Base-by-base conservation (phyloP, 2,329 filamentous ascomycete genomes). In the Botrytis galanthina region DNA sequence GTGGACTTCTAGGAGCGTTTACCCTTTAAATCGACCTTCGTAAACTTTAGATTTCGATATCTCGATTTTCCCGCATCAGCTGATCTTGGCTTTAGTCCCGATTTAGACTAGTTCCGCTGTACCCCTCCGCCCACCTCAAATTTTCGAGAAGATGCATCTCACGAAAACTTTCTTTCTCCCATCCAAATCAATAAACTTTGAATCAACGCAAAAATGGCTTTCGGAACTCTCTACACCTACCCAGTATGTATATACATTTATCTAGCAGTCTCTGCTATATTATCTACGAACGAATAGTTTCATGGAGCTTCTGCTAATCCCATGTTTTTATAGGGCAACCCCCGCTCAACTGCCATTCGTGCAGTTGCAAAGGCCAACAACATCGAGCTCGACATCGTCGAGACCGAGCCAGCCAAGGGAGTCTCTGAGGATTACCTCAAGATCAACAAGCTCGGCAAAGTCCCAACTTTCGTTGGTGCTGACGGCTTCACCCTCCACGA, bases 291-390 rank as follows among this genome's bases (percentile, higher is more conserved):
- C 18, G 22, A 7, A 35, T 20, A 7, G 20, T 29, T 44, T 22
- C 0, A 22, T 26, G 37, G 22, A 37, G 57, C 54, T 57, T 57
- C 42, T 37, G 48, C 42, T 69, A 63, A 78, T 75, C 67, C 76
- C 73, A 75, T 77, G 73, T 71, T 76, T 68, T 60, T 79, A 75
- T 82, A 98, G 95, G 89, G 88, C 83, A 97, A 98, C 90, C 88
- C 93, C 85, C 95, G 95, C 88, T 93, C 92, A 84, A 93, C 92
- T 82, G 91, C 91, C 84, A 93, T 97, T 85, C 90, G 92, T 84
- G 95, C 93, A 81, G 93, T 98, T 83, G 96, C 96, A 81, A 98
- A 99, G 92, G 94, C 94, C 87, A 98, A 98, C 87, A 91, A 92
- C 84, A 90, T 99, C 83, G 94, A 98, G 78, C 85, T 99, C 80